Evolutionary conservation across 2,329 filamentous ascomycete genomes (phyloP), one percentile per base, ranked within the genome.

Genomic region (Myotisia sp.): DNA sequence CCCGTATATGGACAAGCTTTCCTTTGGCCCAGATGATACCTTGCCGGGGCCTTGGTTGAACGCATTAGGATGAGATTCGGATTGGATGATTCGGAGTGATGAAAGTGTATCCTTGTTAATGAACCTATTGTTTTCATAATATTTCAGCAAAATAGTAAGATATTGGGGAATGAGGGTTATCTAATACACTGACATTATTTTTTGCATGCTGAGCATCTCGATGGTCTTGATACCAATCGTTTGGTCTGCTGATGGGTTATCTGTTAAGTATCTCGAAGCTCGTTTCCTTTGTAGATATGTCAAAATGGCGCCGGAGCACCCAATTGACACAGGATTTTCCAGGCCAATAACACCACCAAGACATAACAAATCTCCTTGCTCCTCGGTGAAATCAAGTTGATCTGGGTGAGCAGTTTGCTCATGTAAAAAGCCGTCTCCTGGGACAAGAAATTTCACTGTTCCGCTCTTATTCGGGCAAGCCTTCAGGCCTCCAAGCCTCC

Each of bases 251-350:
- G 65, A 63, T 9, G 63, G 56, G 39, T 79, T 73, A 18, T 71
- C 69, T 2, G 74, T 70, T 2, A 78, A 59, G 47, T 74, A 77
- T 22, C 73, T 67, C 2, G 70, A 66, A 24, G 74, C 70, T 49
- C 68, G 68, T 45, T 74, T 69, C 34, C 82, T 74, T 46, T 83
- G 74, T 16, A 94, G 56, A 43, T 92, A 82, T 4, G 71, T 69
- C n/a, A 95, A 59, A 2, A 95, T 60, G 17, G 86, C 86, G n/a
- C 86, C 84, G 17, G 79, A 80, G 56, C 90, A 95, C 3, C 83
- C 81, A 30, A 92, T 64, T 62, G 84, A 82, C 8, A 80, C 52
- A 4, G 58, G 63, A 46, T 79, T 87, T 2, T 87, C 78, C 35
- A 90, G 60, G 47, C 92, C 76, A 40, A 92, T 68, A 40, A 64